Base-by-base conservation (phyloP, 805 yeast genomes). In the Yamadazyma ubonensis region DNA sequence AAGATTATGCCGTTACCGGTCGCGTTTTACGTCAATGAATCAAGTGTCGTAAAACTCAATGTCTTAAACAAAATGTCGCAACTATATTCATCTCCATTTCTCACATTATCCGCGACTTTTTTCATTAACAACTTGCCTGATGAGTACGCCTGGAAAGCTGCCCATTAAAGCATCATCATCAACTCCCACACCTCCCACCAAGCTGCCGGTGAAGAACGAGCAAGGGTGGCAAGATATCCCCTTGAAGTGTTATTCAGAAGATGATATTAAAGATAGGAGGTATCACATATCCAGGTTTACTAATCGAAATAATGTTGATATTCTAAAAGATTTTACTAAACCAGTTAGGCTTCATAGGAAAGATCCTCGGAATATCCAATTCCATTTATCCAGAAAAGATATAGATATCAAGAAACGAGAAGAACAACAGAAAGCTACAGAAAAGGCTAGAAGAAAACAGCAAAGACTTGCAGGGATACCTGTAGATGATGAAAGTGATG, bases 321-420 rank as follows among this genome's bases (percentile, higher is more conserved):
- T 93, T 8, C 63, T 70, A 28, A 65, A 68, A 25, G 80, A 81
- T 45, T 93, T 91, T 59, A 81, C 79, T 41, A 76, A 76, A 43
- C 99, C 99, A 0, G 82, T 90, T 14, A 70, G 96, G 51, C 67
- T 91, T 56, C 97, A 90, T 59, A 75, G 98, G 51, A 90, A 91
- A 57, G 98, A 91, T 61, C 96, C 99, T 1, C 78, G 88, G 54
- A 86, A 87, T 57, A 69, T 91, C 56, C 96, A 90, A 58, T 86
- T 86, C 55, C 95, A 88, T 59, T 68, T 88, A 51, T 81, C 90
- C 2, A 65, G 89, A 52, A 79, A 83, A 42, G 93, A 86, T 55
- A 75, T 85, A 50, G 91, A 83, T 38, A 76, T 73, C 38, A 50
- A 74, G 55, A 59, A 68, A 55, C 49, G 67, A 55, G 61, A 62